Conservation (phyloP, 306 rosid genomes). For the Corylus americana region DNA sequence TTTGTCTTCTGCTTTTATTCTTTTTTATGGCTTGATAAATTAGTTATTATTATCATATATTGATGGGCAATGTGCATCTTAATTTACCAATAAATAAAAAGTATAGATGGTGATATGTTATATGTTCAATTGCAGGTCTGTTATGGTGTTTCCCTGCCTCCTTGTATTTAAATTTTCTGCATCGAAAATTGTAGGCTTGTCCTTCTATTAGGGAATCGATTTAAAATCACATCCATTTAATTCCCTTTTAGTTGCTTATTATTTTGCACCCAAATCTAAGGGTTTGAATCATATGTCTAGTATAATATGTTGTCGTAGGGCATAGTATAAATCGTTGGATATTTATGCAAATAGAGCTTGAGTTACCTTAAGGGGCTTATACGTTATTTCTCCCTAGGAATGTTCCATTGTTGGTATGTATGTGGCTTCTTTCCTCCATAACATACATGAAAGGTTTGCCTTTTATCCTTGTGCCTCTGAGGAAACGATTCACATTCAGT, state of each 20-base stretch:
- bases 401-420: neutral
- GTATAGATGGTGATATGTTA: neutral
- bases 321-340: neutral
- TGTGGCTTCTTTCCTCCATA: neutral
- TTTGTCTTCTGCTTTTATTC: neutral
- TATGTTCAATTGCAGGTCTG: conserved; percentile 4
- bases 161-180: neutral
- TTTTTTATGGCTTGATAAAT: neutral
- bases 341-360: neutral
- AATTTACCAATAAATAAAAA: neutral
- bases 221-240: neutral
- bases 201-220: neutral
- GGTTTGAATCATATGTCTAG: neutral
- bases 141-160: neutral
- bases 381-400: neutral
- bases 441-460: neutral
- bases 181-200: neutral
- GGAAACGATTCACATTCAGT: neutral
- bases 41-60: neutral
- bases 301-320: neutral
- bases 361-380: neutral
- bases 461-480: neutral
- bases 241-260: neutral
- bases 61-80: neutral
- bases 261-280: neutral